Evolutionary conservation across 768 basidiomycete genomes (phyloP).

Genomic region (Phaffia tasmanica): DNA sequence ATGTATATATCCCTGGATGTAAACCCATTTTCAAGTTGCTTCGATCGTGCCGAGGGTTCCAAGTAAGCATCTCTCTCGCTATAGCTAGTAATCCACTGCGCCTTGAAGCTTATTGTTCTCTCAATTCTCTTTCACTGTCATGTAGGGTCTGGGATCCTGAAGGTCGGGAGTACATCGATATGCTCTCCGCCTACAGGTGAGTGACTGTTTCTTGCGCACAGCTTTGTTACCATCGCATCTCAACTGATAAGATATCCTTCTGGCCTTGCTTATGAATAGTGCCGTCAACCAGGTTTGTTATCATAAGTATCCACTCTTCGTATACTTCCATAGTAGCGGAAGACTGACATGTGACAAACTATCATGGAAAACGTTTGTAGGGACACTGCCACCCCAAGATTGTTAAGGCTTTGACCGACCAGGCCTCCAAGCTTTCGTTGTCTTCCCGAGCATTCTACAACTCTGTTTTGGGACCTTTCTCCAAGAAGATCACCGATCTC

Average conservation of each 20-base stretch:
- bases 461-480: conserved; percentile 78
- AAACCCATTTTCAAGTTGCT: conserved; percentile 45
- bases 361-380: conserved; percentile 39
- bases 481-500: conserved; percentile 65
- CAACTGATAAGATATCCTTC: too few relatives aligned
- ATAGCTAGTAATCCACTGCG: conserved; percentile 29
- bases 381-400: conserved; percentile 90
- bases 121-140: conserved; percentile 12
- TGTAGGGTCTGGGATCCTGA: conserved; percentile 81
- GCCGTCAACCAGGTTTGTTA: conserved; percentile 23
- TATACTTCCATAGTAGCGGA: not conserved
- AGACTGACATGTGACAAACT: not conserved
- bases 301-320: not conserved
- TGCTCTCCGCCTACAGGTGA: conserved; percentile 95
- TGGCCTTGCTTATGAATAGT: not conserved
- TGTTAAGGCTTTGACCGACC: conserved; percentile 64
- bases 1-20: not conserved
- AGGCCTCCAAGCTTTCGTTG: conserved; percentile 80
- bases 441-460: conserved; percentile 97
- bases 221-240: not conserved
- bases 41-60: conserved; percentile 78
- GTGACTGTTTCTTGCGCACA: conserved; percentile 32
- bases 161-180: conserved; percentile 92
- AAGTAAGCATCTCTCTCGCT: conserved; percentile 37
- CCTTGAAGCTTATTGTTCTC: conserved; percentile 25